Conservation (phyloP, 2,329 filamentous ascomycete genomes). For the Teratosphaeria epicoccoides region DNA sequence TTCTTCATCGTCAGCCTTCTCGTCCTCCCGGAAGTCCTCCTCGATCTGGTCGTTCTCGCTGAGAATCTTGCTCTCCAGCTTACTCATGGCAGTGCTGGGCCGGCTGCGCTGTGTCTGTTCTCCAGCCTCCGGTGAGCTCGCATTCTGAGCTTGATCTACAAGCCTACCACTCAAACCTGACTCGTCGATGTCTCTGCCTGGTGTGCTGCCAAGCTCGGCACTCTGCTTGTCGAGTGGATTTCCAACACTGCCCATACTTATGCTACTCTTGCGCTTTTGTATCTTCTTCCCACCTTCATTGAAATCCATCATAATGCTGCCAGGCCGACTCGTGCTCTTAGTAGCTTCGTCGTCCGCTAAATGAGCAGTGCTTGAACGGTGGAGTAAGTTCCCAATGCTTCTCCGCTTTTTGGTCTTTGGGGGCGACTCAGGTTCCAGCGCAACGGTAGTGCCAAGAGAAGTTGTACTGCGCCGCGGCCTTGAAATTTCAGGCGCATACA, state of each 20-base stretch:
- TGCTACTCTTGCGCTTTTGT: constrained; percentile 24
- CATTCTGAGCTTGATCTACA: constrained; percentile 20
- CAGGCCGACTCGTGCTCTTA: constrained; percentile 16
- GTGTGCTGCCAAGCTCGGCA: constrained; percentile 6
- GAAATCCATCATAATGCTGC: constrained; percentile 22
- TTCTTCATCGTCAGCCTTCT: constrained; percentile 32
- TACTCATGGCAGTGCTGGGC: constrained; percentile 3
- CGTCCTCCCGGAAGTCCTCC: constrained; percentile 37
- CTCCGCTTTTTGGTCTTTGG: constrained; percentile 20
- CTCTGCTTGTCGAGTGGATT: constrained; percentile 5
- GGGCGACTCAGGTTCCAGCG: constrained; percentile 1
- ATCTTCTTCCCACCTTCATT: constrained; percentile 24
- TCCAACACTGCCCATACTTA: constrained; percentile 22
- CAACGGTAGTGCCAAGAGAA: constrained; percentile 2
- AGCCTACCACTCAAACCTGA: constrained; percentile 12
- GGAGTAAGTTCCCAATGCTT: constrained; percentile 21
- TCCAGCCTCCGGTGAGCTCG: constrained; percentile 23
- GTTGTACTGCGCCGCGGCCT: constrained; percentile 16
- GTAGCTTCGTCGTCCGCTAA: constrained; percentile 28
- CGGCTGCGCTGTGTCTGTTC: constrained; percentile 10
- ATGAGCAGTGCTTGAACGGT: constrained; percentile 19
- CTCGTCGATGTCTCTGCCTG: constrained; percentile 12
- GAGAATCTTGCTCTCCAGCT: constrained; percentile 6
- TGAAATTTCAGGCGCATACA: constrained; percentile 49
- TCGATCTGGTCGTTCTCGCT: constrained; percentile 29